These are phyloP conservation scores for Fonsecaea nubica DNA, from an alignment of 2,329 filamentous ascomycete species.

Conservation along the genomic window DNA sequence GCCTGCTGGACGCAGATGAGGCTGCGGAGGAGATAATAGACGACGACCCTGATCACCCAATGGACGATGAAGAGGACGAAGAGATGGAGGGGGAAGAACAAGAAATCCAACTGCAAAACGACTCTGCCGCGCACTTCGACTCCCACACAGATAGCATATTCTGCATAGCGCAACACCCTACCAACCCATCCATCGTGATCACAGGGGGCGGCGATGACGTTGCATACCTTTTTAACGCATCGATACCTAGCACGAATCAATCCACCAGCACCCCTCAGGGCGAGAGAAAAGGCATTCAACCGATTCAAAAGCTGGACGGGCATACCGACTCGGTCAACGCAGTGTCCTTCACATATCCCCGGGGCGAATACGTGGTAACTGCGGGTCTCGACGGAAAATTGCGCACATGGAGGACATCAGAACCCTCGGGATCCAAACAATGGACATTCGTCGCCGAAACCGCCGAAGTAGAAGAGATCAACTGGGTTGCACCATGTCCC, in stretches of 20 bases:
- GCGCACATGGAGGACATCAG: conserved; percentile 67
- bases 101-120: conserved; percentile 84
- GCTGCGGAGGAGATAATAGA: conserved; percentile 75
- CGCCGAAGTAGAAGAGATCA: conserved; percentile 92
- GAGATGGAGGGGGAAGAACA: conserved; percentile 62
- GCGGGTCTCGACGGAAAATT: conserved; percentile 87
- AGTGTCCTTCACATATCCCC: conserved; percentile 80
- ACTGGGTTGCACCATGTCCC: conserved; percentile 84
- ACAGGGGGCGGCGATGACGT: conserved; percentile 88
- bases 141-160: conserved; percentile 89
- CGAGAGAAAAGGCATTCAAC: conserved; percentile 66
- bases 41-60: conserved; percentile 68
- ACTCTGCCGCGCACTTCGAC: conserved; percentile 93
- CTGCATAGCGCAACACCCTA: conserved; percentile 90
- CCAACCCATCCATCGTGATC: conserved; percentile 76
- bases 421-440: conserved; percentile 55
- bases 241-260: conserved; percentile 68
- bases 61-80: conserved; percentile 71
- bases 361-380: conserved; percentile 83
- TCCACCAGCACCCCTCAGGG: conserved; percentile 66
- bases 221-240: conserved; percentile 83
- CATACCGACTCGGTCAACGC: conserved; percentile 92
- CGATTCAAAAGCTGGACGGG: conserved; percentile 79
- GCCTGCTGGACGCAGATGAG: conserved; percentile 78
- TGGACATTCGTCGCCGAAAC: conserved; percentile 76